Conservation (phyloP, 345 rosid species). For the Gossypioides kirkii region DNA sequence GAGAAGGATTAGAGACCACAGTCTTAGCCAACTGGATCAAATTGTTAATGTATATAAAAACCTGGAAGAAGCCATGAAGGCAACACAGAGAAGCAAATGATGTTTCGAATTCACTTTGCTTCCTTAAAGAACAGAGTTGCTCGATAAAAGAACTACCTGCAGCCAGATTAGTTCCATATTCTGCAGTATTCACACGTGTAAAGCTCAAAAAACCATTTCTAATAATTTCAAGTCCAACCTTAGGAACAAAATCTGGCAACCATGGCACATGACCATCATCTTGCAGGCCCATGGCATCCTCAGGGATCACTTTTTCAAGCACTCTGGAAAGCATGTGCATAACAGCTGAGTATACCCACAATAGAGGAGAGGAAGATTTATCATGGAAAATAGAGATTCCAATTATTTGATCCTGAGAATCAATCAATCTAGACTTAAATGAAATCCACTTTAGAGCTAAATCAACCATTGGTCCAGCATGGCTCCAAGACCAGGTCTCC, state of each 20-base stretch:
- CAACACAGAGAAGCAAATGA: conserved; percentile 70
- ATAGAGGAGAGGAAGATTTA: conserved; percentile 34
- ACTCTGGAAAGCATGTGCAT: conserved; percentile 59
- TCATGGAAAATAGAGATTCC: conserved; percentile 24
- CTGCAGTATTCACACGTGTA: conserved; percentile 18
- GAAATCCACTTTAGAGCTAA: conserved; percentile 65
- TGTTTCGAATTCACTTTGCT: conserved; percentile 36
- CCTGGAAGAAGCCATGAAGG: conserved; percentile 53
- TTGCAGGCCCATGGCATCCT: conserved; percentile 19
- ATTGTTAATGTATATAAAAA: conserved; percentile 40
- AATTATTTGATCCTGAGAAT: conserved; percentile 25
- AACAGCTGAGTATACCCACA: conserved; percentile 70
- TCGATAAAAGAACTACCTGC: conserved; percentile 41
- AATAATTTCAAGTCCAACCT: conserved; percentile 69
- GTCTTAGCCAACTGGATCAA: conserved; percentile 59
- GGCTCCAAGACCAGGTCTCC: conserved; percentile 78
- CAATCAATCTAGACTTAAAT: conserved; percentile 39
- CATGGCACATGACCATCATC: conserved; percentile 42
- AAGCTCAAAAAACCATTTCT: conserved; percentile 52
- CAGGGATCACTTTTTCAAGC: conserved; percentile 58
- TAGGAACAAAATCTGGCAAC: conserved; percentile 89
- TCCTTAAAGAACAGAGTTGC: conserved; percentile 54
- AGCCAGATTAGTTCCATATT: conserved; percentile 28
- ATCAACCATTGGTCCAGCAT: conserved; percentile 71
- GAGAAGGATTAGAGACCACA: conserved; percentile 21